Evolutionary conservation across 2,329 filamentous ascomycete species (phyloP), one percentile per base, ranked within the genome.

Genomic region (Colletotrichum siamense): DNA sequence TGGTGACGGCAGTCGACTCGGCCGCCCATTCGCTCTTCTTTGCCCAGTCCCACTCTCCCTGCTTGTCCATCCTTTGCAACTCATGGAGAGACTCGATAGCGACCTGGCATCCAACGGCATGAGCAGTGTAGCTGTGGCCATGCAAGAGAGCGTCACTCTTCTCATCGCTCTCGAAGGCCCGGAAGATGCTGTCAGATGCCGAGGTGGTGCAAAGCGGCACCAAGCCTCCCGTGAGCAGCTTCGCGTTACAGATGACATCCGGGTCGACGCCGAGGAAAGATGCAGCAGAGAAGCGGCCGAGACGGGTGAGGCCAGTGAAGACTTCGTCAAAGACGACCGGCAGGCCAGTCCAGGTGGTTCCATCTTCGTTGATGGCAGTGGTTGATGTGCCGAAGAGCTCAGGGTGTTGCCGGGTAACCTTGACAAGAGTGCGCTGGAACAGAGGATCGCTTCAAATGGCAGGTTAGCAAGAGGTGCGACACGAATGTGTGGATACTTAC

Each of bases 251-350:
- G 0, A 93, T 92, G 63, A 98, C 93, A 80, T 98, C 95, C 0
- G 95, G 90, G 36, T 95, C 84, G 0, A 92, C 86, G 7, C 88
- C 87, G 5, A 98, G 89, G 83, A 96, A 94, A 0, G 92, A 93
- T 0, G 94, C 91, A 0, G 95, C 89, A 2, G 91, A 92, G 81
- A 93, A 92, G 52, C 92, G 91, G 3, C 95, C 95, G 1, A 98
- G 91, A 15, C 95, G 94, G 82, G 96, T 96, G 6, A 98, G 87
- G 2, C 95, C 95, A 0, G 95, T 96, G 84, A 98, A 98, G 44
- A 98, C 95, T 82, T 98, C 95, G 81, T 98, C 95, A 78, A 95
- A 95, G 79, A 98, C 88, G 52, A 98, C 86, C 0, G 95, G 95
- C 6, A 98, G 89, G 3, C 95, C 95, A 2, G 88, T 88, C 95